Percentiles rank a stretch among this genome's conserved stretches.
phyloP scores from a whole-genome alignment of 805 yeast genomes.

The Myxozyma melibiosi region DNA sequence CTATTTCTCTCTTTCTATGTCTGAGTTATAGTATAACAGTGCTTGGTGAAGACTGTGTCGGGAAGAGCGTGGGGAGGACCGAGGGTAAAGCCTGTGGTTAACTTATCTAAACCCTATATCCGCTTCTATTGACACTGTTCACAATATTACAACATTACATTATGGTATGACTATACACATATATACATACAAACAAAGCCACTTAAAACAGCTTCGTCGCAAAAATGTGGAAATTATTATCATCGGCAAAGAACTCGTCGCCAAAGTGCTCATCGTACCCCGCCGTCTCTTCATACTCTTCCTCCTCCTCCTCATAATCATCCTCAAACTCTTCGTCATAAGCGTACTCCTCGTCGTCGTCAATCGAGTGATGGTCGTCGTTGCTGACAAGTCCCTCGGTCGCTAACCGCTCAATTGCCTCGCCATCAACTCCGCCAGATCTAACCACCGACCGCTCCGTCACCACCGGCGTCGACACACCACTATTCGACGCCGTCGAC shows the following conservation, averaged over 20 bases:
- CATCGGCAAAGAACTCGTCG: conserved; percentile 28
- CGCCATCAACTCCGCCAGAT: background rate
- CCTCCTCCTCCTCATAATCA: conserved; percentile 12
- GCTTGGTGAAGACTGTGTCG: background rate
- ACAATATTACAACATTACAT: background rate
- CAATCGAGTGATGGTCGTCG: background rate
- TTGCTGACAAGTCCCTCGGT: background rate
- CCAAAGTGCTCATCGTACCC: conserved; percentile 22
- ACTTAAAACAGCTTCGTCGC: conserved; percentile 18
- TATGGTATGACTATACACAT: background rate
- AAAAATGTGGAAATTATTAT: conserved; percentile 25
- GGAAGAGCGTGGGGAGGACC: background rate
- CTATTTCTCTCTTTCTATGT: background rate
- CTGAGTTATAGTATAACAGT: too few relatives aligned
- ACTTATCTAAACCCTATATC: background rate
- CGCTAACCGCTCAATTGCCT: background rate
- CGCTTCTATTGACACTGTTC: background rate
- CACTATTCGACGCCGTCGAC: background rate
- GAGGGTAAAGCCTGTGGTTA: too few relatives aligned
- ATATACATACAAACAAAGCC: background rate
- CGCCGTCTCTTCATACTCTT: background rate
- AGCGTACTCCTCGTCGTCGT: background rate
- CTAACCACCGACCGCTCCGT: background rate
- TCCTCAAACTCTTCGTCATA: background rate
- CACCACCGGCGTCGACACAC: background rate